phyloP scores from a whole-genome alignment of 257 asterid species.

The Solanum etuberosum region DNA sequence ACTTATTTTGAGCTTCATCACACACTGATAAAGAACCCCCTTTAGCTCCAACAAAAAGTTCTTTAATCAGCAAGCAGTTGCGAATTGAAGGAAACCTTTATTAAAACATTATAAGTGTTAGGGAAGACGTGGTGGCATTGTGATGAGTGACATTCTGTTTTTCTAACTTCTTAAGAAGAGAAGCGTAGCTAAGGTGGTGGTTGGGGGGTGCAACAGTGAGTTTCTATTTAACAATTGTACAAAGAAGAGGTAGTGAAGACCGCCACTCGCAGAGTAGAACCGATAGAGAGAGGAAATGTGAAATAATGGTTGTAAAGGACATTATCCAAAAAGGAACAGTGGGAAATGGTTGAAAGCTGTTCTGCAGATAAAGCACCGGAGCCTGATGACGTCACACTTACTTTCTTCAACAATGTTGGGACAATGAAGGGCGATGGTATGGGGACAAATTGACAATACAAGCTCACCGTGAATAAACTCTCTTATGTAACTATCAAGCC shows the following conservation, averaged over 20 bases:
- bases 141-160: neutral
- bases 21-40: neutral
- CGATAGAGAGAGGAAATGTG: neutral
- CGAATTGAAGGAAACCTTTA: neutral
- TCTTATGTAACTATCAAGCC: neutral
- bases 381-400: neutral
- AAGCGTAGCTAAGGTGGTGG: neutral
- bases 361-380: neutral
- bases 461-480: neutral
- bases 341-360: neutral
- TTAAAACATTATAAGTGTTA: neutral
- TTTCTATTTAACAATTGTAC: neutral
- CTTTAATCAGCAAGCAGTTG: neutral
- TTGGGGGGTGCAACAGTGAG: neutral
- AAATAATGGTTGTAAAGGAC: neutral
- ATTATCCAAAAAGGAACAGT: neutral
- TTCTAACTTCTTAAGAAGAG: neutral
- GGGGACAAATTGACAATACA: neutral
- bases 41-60: neutral
- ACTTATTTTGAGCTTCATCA: neutral
- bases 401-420: neutral
- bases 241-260: neutral
- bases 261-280: neutral
- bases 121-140: neutral
- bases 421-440: neutral